Evolutionary conservation across 352 stramenopile species (phyloP).

Genomic region (Pythium volutum): DNA sequence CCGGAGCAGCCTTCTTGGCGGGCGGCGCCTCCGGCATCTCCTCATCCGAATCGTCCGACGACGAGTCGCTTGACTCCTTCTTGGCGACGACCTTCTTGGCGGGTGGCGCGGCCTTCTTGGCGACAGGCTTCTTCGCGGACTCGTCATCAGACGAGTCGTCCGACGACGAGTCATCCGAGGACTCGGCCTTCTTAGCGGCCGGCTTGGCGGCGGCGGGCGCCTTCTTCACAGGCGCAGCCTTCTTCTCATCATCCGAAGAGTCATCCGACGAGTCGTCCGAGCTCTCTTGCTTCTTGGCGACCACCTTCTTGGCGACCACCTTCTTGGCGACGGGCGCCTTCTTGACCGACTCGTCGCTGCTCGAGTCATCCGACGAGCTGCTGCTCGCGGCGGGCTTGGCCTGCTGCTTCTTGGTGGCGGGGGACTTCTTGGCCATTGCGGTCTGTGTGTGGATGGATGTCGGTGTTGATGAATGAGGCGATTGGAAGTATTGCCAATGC

Average conservation of each 20-base stretch:
- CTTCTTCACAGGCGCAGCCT: constrained; percentile 14
- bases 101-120: constrained; percentile 29
- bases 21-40: constrained; percentile 39
- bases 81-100: constrained; percentile 30
- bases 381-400: constrained; percentile 35
- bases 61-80: constrained; percentile 15
- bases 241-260: constrained; percentile 33
- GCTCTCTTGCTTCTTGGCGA: constrained; percentile 52
- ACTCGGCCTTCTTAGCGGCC: constrained; percentile 53
- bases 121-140: constrained; percentile 26
- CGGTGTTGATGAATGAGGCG: constrained; percentile 10
- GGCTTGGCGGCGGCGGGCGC: constrained; percentile 25
- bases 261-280: constrained; percentile 36
- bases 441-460: constrained; percentile 10
- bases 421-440: constrained; percentile 42
- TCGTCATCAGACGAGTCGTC: constrained; percentile 43
- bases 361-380: constrained; percentile 39
- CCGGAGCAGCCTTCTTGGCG: constrained; percentile 40
- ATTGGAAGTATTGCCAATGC: background rate
- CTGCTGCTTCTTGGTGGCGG: constrained; percentile 35
- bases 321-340: constrained; percentile 32
- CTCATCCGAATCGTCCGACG: constrained; percentile 17
- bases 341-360: constrained; percentile 40
- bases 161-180: constrained; percentile 37
- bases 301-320: constrained; percentile 27